Evolutionary conservation across 192 early-diverging fungal genomes (phyloP).

Genomic region (Pilaira anomala): DNA sequence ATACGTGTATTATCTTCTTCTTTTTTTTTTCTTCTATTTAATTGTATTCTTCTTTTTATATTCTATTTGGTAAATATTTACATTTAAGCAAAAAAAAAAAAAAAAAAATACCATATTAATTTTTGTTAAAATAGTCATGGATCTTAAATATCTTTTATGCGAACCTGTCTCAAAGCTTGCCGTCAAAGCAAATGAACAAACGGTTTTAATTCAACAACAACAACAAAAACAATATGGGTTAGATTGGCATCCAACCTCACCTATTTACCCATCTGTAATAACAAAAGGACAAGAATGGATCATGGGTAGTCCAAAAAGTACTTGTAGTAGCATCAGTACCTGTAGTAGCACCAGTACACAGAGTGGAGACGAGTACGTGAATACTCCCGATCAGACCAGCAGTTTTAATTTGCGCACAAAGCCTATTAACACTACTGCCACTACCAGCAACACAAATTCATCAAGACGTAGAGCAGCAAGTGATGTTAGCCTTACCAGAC

Average conservation of each 20-base stretch:
- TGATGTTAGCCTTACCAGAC: slow-evolving; percentile 9
- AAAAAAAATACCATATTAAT: neutral
- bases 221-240: neutral
- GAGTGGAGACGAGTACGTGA: neutral
- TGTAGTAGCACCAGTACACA: slow-evolving; percentile 1
- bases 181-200: neutral
- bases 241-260: neutral
- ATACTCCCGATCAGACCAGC: neutral
- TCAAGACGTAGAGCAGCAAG: slow-evolving; percentile 11
- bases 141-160: slow-evolving; percentile 21
- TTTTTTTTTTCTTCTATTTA: neutral
- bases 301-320: slow-evolving; percentile 13
- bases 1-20: neutral
- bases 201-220: neutral
- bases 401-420: neutral
- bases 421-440: neutral
- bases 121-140: slow-evolving; percentile 1
- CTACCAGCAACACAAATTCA: neutral
- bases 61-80: neutral
- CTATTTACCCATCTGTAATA: neutral
- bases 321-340: slow-evolving; percentile 16
- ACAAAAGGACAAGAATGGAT: neutral
- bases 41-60: neutral
- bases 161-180: slow-evolving; percentile 6
- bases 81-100: neutral